These are phyloP conservation scores for Fusarium sp. DNA, from an alignment of 2,329 filamentous ascomycete species.

Conservation along the genomic window DNA sequence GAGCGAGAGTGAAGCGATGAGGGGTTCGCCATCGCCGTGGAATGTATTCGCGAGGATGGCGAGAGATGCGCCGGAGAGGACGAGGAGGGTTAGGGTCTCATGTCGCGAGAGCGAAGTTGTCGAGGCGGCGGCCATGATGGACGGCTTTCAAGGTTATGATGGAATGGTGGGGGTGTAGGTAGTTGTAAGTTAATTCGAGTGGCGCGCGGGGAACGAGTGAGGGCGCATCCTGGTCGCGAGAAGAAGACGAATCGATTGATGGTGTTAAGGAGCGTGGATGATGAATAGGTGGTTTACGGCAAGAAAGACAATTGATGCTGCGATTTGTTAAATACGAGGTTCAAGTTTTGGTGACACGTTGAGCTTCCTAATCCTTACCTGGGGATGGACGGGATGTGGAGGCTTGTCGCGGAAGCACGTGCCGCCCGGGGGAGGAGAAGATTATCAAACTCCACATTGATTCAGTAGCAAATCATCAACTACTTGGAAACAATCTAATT, in stretches of 20 bases:
- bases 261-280: background rate
- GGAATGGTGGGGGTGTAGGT: background rate
- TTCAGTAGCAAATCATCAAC: background rate
- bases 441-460: background rate
- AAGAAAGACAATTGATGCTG: background rate
- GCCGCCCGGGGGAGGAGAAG: constrained; percentile 5
- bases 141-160: background rate
- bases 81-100: constrained; percentile 67
- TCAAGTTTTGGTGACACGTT: constrained; percentile 39
- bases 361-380: constrained; percentile 6
- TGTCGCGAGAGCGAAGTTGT: constrained; percentile 58
- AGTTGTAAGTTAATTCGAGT: background rate
- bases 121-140: constrained; percentile 46
- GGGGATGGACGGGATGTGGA: constrained; percentile 23
- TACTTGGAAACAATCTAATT: background rate
- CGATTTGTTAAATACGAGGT: background rate
- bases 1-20: constrained; percentile 89
- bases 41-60: constrained; percentile 85
- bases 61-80: constrained; percentile 75
- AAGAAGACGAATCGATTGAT: background rate
- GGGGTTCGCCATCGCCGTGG: constrained; percentile 85
- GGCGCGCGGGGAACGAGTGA: constrained; percentile 5
- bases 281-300: background rate
- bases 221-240: constrained; percentile 27
- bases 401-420: constrained; percentile 39